Evolutionary conservation across 2,329 filamentous ascomycete genomes (phyloP).

Genomic region (Purpureocillium lavendulum): DNA sequence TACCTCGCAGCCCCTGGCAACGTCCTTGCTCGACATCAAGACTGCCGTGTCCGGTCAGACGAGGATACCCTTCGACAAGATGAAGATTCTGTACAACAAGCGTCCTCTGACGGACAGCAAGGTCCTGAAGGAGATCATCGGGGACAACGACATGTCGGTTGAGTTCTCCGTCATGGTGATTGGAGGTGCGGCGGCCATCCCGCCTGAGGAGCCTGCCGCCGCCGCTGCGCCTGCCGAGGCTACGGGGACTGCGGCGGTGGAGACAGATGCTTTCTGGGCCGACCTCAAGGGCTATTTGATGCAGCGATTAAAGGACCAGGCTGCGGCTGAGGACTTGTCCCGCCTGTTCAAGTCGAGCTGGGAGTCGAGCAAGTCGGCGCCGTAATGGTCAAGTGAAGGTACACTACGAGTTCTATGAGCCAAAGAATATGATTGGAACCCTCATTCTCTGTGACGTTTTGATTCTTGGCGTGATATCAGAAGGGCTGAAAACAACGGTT

Average conservation of each 20-base stretch:
- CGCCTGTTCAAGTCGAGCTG: constrained; percentile 64
- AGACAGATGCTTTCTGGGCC: constrained; percentile 72
- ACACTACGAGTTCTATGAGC: background rate
- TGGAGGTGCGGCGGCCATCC: constrained; percentile 50
- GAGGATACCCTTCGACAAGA: constrained; percentile 61
- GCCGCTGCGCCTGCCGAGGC: constrained; percentile 15
- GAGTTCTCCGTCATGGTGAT: constrained; percentile 88
- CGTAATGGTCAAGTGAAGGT: constrained; percentile 8
- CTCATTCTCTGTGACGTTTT: constrained; percentile 10
- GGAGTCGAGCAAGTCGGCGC: constrained; percentile 36
- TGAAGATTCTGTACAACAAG: constrained; percentile 80
- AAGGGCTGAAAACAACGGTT: constrained; percentile 4
- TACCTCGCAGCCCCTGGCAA: constrained; percentile 52
- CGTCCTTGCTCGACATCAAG: constrained; percentile 75
- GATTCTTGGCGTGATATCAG: constrained; percentile 20
- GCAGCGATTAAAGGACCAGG: constrained; percentile 68
- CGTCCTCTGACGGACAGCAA: constrained; percentile 76
- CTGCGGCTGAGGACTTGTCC: constrained; percentile 54
- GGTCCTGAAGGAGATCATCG: constrained; percentile 64
- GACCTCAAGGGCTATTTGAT: constrained; percentile 76
- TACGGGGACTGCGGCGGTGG: constrained; percentile 52
- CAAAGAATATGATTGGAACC: constrained; percentile 1
- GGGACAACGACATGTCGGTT: constrained; percentile 38
- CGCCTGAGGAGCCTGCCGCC: constrained; percentile 28
- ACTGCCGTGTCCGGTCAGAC: constrained; percentile 55